Conservation (phyloP, 2,329 filamentous ascomycete genomes). For the Phoma sp. region DNA sequence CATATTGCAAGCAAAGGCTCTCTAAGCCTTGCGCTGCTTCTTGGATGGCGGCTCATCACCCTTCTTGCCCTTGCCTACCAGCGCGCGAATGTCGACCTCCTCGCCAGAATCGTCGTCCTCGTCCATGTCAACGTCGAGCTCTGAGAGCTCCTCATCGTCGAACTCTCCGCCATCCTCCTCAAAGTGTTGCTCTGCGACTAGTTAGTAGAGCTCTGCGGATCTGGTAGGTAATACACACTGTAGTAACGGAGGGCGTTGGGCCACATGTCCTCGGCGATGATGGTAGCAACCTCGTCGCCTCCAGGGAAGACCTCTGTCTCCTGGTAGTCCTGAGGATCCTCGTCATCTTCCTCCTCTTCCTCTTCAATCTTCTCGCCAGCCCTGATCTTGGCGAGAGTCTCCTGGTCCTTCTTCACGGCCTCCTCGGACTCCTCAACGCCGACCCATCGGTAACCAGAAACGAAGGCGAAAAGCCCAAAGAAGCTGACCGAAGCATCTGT, state of each 20-base stretch:
- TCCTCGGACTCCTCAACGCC: constrained; percentile 74
- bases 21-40: constrained; percentile 52
- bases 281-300: constrained; percentile 81
- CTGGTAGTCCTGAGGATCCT: constrained; percentile 70
- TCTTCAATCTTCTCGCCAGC: constrained; percentile 50
- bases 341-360: constrained; percentile 59
- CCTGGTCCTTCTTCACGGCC: constrained; percentile 67
- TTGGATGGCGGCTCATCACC: constrained; percentile 42
- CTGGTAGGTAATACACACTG: constrained; percentile 65
- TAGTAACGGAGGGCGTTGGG: constrained; percentile 90
- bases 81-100: constrained; percentile 57
- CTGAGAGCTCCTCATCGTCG: constrained; percentile 71
- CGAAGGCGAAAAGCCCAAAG: constrained; percentile 88
- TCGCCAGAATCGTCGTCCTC: constrained; percentile 64
- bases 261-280: constrained; percentile 87
- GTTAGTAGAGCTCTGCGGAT: constrained; percentile 46
- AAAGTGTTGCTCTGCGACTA: constrained; percentile 57
- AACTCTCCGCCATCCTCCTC: constrained; percentile 65
- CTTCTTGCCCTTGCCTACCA: constrained; percentile 59
- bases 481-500: constrained; percentile 76
- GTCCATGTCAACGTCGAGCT: constrained; percentile 69
- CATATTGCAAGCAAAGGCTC: background rate
- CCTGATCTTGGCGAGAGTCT: constrained; percentile 60
- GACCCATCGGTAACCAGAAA: constrained; percentile 68
- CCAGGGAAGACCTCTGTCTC: constrained; percentile 86